Base-by-base conservation (phyloP, 345 rosid species). In the Turritis glabra region DNA sequence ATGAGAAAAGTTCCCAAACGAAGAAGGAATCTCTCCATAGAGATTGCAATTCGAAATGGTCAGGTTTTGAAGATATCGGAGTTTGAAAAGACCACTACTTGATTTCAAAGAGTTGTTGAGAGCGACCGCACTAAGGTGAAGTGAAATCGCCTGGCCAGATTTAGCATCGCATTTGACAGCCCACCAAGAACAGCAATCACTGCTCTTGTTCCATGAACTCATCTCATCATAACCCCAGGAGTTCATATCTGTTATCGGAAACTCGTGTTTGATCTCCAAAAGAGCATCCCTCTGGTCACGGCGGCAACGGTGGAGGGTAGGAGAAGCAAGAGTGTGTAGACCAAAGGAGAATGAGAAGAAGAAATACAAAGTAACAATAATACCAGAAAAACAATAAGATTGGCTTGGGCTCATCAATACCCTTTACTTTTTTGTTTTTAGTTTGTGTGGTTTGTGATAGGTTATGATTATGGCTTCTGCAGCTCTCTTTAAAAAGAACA, bases 11-110 rank as follows among this genome's bases (percentile, higher is more conserved):
- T 64, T 64, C 27, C 44, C 44, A 29, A 47, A 29, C 30, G 57
- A 65, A 47, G 57, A 30, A 12, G 57, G 57, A 18, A 65, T 30
- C 7, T 65, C 41, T 27, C 70, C 70, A 18, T 40, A 15, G 1
- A 61, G 50, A 41, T 2, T 0, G 2, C 33, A 38, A 8, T 0
- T 0, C 0, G 0, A 0, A 27, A 64, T 57, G 5, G 3, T 6
- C 14, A 65, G 56, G 18, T 0, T 12, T 19, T 13, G 55, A 38
- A 51, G 62, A 5, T 51, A 14, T 0, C 7, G 62, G 19, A 67
- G 38, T 22, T 11, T 60, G 38, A 32, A 44, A 26, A 64, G 18
- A 65, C 17, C 18, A 30, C 70, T 47, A 7, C 7, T 30, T n/a
- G n/a, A n/a, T n/a, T n/a, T n/a, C n/a, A n/a, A n/a, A n/a, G n/a